Conservation (phyloP, 2,329 filamentous ascomycete genomes). For the Thermomyces lanuginosus region DNA sequence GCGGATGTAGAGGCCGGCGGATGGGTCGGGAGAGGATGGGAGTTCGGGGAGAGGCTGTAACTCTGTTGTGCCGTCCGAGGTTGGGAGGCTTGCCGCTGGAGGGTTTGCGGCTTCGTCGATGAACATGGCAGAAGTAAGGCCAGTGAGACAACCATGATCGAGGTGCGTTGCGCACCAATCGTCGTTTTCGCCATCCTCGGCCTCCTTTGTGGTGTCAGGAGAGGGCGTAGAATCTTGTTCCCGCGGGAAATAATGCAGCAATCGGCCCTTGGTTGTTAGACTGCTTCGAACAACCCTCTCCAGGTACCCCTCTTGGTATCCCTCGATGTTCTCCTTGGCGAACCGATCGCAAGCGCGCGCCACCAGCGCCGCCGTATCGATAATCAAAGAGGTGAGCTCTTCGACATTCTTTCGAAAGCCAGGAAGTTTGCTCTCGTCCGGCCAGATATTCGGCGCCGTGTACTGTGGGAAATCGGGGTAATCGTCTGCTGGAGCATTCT, state of each 20-base stretch:
- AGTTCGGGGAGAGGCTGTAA: slow-evolving; percentile 51
- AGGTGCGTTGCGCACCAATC: slow-evolving; percentile 73
- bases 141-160: slow-evolving; percentile 87
- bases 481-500: slow-evolving; percentile 20
- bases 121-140: slow-evolving; percentile 90
- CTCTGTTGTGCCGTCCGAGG: slow-evolving; percentile 14
- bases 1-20: slow-evolving; percentile 83
- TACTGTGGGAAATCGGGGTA: slow-evolving; percentile 61
- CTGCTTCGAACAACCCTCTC: slow-evolving; percentile 76
- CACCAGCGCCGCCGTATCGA: slow-evolving; percentile 76
- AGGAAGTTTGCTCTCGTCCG: slow-evolving; percentile 48
- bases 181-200: slow-evolving; percentile 60
- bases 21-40: slow-evolving; percentile 58
- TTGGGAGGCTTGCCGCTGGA: slow-evolving; percentile 18
- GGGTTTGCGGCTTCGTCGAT: slow-evolving; percentile 51
- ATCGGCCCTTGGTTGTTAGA: slow-evolving; percentile 72
- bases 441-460: slow-evolving; percentile 82
- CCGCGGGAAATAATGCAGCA: slow-evolving; percentile 79
- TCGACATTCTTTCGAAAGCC: slow-evolving; percentile 61
- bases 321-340: slow-evolving; percentile 59
- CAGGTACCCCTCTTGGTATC: slow-evolving; percentile 62
- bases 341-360: slow-evolving; percentile 81
- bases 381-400: slow-evolving; percentile 64
- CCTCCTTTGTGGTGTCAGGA: slow-evolving; percentile 2
- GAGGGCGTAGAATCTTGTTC: slow-evolving; percentile 1